A percentile compares a stretch with the other conserved stretches of the same genome.
phyloP scores from a whole-genome alignment of 495 filamentous ascomycete genomes.

The Xeromyces bisporus region DNA sequence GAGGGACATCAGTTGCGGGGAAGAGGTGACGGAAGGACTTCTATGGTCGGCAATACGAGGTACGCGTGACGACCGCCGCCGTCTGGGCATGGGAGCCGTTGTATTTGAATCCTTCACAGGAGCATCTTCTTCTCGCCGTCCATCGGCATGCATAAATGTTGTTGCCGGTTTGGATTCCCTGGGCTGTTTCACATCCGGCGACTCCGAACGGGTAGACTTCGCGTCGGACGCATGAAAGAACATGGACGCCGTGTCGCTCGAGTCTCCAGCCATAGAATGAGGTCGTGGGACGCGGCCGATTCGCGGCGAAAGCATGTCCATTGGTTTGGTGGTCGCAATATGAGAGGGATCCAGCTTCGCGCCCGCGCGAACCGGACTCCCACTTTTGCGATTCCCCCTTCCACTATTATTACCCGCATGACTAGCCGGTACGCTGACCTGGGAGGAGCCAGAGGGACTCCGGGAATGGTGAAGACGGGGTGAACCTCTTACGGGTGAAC shows the following conservation, averaged over 20 bases:
- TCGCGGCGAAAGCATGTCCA: conserved; percentile 16
- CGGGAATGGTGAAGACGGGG: conserved; percentile 18
- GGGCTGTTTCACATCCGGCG: conserved; percentile 8
- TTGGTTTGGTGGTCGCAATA: conserved; percentile 19
- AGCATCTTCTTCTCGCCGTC: conserved; percentile 22
- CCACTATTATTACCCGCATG: conserved; percentile 6
- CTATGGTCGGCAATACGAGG: conserved; percentile 15
- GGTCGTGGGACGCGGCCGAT: conserved; percentile 8
- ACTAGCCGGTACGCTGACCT: conserved; percentile 13
- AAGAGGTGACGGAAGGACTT: conserved; percentile 18
- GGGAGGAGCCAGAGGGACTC: conserved; percentile 13
- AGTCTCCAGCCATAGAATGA: conserved; percentile 16
- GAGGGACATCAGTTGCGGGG: conserved; percentile 26
- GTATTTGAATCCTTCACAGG: conserved; percentile 8
- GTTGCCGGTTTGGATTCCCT: conserved; percentile 21
- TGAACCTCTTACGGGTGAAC: conserved; percentile 42
- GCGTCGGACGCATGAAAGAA: conserved; percentile 66
- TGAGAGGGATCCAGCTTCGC: conserved; percentile 16
- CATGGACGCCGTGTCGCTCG: conserved; percentile 29
- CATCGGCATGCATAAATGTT: conserved; percentile 43
- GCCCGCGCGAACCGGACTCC: conserved; percentile 20
- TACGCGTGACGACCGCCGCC: conserved; percentile 23
- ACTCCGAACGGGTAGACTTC: conserved; percentile 23
- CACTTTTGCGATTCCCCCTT: conserved; percentile 20
- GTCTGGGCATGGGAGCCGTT: conserved; percentile 7